phyloP scores from a whole-genome alignment of 176 grass and related monocot species.

The Oryza brachyantha region DNA sequence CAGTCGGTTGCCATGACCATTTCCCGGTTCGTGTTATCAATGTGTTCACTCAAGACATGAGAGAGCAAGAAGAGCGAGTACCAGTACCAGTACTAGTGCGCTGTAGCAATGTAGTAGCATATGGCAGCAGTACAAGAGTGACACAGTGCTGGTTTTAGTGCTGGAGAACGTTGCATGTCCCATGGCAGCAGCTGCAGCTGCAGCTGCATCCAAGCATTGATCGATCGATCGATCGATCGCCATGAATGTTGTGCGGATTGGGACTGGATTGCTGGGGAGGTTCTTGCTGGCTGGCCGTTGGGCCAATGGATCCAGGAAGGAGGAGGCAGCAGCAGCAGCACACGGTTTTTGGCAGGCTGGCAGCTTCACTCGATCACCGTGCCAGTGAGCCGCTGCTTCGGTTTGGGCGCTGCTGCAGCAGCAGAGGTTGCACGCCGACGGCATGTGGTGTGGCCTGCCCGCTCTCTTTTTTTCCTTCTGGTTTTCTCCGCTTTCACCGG shows the following conservation, averaged over 20 bases:
- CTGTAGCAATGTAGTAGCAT: too few relatives aligned
- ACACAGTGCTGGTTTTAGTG: too few relatives aligned
- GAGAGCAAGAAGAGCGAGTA: too few relatives aligned
- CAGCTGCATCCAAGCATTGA: background rate
- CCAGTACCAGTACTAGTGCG: too few relatives aligned
- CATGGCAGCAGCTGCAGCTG: too few relatives aligned
- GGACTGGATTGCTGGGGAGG: background rate
- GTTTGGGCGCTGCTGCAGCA: background rate
- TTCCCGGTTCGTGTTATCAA: too few relatives aligned
- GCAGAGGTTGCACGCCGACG: conserved; percentile 15
- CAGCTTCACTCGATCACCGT: background rate
- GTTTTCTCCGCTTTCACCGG: too few relatives aligned
- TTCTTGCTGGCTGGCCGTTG: background rate
- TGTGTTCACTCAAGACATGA: too few relatives aligned
- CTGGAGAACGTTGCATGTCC: too few relatives aligned
- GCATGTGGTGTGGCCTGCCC: background rate
- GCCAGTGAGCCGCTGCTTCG: background rate
- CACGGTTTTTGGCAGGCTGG: background rate
- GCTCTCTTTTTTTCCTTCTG: background rate
- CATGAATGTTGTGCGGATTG: too few relatives aligned
- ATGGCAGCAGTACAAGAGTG: too few relatives aligned
- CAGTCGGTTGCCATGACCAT: too few relatives aligned
- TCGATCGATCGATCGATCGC: background rate
- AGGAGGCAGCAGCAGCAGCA: background rate
- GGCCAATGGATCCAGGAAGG: background rate